Conservation (phyloP, 768 basidiomycete species). For the Crassisporium funariophilum region DNA sequence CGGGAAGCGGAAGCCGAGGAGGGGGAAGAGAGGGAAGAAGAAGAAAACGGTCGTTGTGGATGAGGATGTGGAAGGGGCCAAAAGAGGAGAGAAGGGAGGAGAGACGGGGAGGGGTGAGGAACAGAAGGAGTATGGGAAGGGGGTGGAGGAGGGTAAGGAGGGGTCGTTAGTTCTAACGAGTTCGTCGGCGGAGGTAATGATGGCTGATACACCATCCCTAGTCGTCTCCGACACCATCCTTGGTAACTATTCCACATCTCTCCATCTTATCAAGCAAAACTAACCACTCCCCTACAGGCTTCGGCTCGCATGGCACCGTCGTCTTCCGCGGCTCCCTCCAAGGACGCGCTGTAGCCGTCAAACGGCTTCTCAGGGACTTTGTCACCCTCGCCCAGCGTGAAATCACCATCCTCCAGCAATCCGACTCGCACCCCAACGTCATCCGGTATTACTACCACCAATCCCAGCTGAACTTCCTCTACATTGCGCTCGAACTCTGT, state of each 20-base stretch:
- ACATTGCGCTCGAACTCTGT: constrained; percentile 95
- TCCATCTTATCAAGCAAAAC: neutral
- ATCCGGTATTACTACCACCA: constrained; percentile 99
- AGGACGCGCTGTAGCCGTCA: constrained; percentile 97
- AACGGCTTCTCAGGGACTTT: constrained; percentile 93
- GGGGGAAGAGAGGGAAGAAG: constrained; percentile 58
- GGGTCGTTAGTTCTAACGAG: constrained; percentile 22
- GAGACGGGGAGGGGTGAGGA: constrained; percentile 33
- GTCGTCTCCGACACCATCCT: constrained; percentile 74
- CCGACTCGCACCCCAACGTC: constrained; percentile 98
- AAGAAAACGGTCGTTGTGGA: constrained; percentile 42
- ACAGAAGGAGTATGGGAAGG: constrained; percentile 28
- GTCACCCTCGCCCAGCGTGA: constrained; percentile 93
- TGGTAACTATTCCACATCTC: constrained; percentile 46
- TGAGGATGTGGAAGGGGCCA: constrained; percentile 37
- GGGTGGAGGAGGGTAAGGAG: constrained; percentile 32
- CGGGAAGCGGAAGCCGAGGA: constrained; percentile 45
- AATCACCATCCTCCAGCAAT: constrained; percentile 92
- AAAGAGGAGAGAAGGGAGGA: constrained; percentile 28
- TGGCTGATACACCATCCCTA: constrained; percentile 48
- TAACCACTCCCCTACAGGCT: constrained; percentile 54
- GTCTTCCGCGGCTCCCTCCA: constrained; percentile 95
- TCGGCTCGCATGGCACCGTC: constrained; percentile 95
- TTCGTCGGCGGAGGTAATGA: constrained; percentile 28
- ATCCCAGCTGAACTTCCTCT: constrained; percentile 89